phyloP scores from a whole-genome alignment of 73 alveolate species.

The Paramecium caudatum region DNA sequence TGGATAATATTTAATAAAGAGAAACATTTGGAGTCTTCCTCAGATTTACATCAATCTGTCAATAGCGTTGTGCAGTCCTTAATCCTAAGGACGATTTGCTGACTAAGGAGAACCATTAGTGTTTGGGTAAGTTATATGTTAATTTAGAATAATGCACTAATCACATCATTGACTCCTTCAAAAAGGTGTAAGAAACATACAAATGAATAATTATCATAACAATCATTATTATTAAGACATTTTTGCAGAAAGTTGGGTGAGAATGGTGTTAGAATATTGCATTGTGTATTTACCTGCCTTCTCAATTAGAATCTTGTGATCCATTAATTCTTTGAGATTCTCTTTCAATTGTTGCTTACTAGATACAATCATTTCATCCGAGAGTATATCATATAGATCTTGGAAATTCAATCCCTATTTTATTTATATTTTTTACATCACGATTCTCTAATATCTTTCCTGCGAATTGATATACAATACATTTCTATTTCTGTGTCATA shows the following conservation, averaged over 20 bases:
- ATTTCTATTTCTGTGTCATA: slow-evolving; percentile 8
- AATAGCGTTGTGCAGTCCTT: slow-evolving; percentile 4
- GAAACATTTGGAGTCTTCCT: slow-evolving; percentile 34
- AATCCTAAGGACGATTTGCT: background rate
- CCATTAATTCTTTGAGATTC: slow-evolving; percentile 46
- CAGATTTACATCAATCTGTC: slow-evolving; percentile 13
- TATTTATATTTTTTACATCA: background rate
- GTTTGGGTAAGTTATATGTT: slow-evolving; percentile 1
- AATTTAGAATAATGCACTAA: slow-evolving; percentile 45
- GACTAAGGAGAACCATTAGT: background rate
- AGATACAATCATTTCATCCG: slow-evolving; percentile 58
- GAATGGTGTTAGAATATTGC: slow-evolving; percentile 14
- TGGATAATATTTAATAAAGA: slow-evolving; percentile 66
- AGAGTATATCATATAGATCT: background rate
- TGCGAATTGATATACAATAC: background rate
- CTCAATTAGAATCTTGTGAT: background rate
- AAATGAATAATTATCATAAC: background rate
- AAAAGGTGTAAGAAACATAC: slow-evolving; percentile 26
- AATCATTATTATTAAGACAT: background rate
- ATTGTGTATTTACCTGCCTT: slow-evolving; percentile 15
- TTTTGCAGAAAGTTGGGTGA: background rate
- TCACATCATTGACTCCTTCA: slow-evolving; percentile 5
- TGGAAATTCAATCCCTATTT: slow-evolving; percentile 36
- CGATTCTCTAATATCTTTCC: background rate
- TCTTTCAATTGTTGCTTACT: slow-evolving; percentile 13